These are phyloP conservation scores for Leishmania martiniquensis DNA, from an alignment of 208 protist species.

Conservation along the genomic window DNA sequence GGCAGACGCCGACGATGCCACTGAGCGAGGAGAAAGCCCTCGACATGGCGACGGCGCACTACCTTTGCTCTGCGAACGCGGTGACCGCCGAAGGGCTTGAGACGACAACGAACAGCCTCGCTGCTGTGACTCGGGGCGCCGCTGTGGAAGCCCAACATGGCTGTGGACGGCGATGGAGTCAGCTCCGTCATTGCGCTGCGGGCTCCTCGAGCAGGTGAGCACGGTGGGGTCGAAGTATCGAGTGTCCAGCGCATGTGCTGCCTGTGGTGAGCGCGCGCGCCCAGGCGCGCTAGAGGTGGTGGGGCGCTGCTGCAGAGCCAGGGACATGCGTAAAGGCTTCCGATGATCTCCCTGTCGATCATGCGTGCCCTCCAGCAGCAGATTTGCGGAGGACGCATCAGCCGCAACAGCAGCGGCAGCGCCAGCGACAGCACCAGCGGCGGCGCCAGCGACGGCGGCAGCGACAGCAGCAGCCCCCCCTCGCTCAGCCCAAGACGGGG, in stretches of 20 bases:
- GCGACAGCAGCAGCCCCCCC: background rate
- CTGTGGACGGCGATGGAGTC: background rate
- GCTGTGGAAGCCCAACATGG: background rate
- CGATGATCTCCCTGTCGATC: background rate
- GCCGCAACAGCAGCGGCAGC: background rate
- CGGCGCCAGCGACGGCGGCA: too few species aligned
- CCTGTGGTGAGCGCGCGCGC: constrained; percentile 32
- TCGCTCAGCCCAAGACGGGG: background rate
- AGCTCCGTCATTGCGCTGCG: background rate
- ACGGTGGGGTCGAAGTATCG: constrained; percentile 38
- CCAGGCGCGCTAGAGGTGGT: constrained; percentile 1
- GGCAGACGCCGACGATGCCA: background rate
- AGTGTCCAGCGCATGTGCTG: constrained; percentile 28
- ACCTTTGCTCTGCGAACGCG: background rate
- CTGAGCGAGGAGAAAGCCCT: background rate
- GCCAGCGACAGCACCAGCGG: too few species aligned
- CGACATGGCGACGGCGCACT: background rate
- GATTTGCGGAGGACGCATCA: background rate
- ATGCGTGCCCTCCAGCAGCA: background rate
- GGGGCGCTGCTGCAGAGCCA: background rate
- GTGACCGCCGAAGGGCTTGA: background rate
- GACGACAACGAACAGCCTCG: background rate
- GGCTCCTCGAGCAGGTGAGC: background rate
- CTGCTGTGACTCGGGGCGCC: background rate
- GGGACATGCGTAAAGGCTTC: background rate